Evolutionary conservation across 345 rosid genomes (phyloP).

Genomic region (Populus pruinosa): DNA sequence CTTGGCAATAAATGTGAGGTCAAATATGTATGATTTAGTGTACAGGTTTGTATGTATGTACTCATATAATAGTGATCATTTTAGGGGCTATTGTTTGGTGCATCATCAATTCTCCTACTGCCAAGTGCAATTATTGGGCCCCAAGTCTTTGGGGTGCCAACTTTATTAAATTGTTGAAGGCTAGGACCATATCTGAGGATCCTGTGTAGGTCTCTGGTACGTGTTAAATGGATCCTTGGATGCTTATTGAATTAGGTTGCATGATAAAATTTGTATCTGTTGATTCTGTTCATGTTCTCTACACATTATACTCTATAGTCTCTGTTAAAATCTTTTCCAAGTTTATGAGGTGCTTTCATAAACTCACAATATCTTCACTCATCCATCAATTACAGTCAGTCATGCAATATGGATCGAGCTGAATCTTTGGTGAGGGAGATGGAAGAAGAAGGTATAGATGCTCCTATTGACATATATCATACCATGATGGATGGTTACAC

Average conservation of each 20-base stretch:
- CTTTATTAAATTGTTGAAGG: not conserved
- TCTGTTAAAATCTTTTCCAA: not conserved
- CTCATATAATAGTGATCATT: not conserved
- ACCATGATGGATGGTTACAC: constrained; percentile 99
- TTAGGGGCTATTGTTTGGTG: not conserved
- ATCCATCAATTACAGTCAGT: constrained; percentile 50
- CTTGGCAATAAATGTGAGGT: not conserved
- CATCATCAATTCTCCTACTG: not conserved
- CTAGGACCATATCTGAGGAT: not conserved
- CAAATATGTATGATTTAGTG: not conserved
- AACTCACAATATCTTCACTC: constrained; percentile 13
- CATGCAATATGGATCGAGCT: constrained; percentile 70
- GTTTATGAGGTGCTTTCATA: constrained; percentile 3
- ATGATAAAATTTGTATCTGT: not conserved
- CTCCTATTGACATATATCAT: constrained; percentile 85
- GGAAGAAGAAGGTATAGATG: constrained; percentile 98
- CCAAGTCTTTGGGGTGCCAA: not conserved
- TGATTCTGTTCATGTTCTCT: not conserved
- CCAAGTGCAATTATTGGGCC: not conserved
- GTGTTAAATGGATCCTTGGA: not conserved
- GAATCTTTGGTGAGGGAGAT: constrained; percentile 86
- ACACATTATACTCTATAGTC: not conserved
- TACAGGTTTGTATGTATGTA: not conserved
- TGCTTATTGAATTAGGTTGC: not conserved
- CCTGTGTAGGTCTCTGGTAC: not conserved